Evolutionary conservation across 2,329 filamentous ascomycete species (phyloP).

Genomic region (Lecanosticta acicola): DNA sequence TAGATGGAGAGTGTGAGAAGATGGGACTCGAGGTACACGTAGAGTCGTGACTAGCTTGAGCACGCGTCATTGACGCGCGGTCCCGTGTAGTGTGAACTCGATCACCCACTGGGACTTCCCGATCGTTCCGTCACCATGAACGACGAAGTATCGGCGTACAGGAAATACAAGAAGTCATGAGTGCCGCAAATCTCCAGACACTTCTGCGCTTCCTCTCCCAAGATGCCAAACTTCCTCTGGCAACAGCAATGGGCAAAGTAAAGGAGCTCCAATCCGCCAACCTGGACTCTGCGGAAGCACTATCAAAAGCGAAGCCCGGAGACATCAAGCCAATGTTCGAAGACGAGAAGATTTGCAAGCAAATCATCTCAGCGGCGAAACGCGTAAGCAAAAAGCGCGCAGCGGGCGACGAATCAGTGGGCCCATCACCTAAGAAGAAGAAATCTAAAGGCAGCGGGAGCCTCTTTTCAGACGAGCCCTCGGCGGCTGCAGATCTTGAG

Average conservation of each 20-base stretch:
- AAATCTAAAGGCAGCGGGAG: conserved; percentile 29
- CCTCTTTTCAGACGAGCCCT: conserved; percentile 27
- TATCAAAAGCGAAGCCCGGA: conserved; percentile 46
- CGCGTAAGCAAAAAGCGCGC: conserved; percentile 51
- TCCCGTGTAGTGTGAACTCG: too few species aligned
- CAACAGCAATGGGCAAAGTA: conserved; percentile 50
- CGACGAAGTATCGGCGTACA: too few species aligned
- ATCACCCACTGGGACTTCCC: too few species aligned
- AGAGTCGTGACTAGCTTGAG: too few species aligned
- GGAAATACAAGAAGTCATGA: conserved; percentile 7
- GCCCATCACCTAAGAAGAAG: conserved; percentile 36
- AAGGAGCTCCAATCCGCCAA: conserved; percentile 49
- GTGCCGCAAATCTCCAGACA: conserved; percentile 27
- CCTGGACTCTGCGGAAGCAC: conserved; percentile 41
- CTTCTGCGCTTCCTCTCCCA: conserved; percentile 54
- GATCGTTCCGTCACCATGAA: too few species aligned
- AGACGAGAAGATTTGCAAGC: conserved; percentile 53
- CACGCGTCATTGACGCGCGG: too few species aligned
- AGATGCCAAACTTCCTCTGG: conserved; percentile 53
- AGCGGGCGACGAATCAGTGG: conserved; percentile 28
- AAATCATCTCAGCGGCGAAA: conserved; percentile 54
- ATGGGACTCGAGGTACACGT: too few species aligned
- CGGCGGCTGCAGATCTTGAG: conserved; percentile 55
- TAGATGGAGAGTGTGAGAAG: too few species aligned
- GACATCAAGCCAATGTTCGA: conserved; percentile 40